Evolutionary conservation across 192 early-diverging fungal genomes (phyloP), one percentile per base, ranked within the genome.

Genomic region (Dissophora ornata): DNA sequence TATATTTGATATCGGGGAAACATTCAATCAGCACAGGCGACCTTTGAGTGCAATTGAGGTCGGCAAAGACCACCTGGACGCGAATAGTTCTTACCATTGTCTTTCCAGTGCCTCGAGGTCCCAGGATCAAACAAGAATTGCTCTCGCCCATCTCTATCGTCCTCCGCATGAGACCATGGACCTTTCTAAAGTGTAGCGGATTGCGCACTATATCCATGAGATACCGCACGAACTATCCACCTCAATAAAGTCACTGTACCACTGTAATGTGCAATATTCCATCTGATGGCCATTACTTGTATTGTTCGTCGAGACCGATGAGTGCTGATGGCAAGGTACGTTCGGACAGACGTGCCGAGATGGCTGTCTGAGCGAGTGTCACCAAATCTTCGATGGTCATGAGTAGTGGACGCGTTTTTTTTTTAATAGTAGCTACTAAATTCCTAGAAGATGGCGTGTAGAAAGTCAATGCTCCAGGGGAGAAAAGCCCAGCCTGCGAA

Each of bases 101-200:
- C 28, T 67, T 74, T 51, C 60, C 79, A 40, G 88, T 84, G 10
- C 93, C 93, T 54, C 90, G 82, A 40, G 86, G 89, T 1, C 97
- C 97, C 2, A 96, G 82, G 8, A 98, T 61, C 25, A 98, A 73
- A 28, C 92, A 90, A 0, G 95, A 92, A 69, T 96, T 98, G 50
- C 94, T 92, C 63, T 98, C 95, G 1, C 90, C 91, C 19, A 74
- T 60, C 4, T 73, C 64, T 5, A 94, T 81, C 8, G 91, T 89
- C 28, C 85, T 84, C 24, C 84, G 81, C 45, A 93, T 64, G 1
- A 94, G 56, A 21, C 84, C 78, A n/a, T 80, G 63, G 15, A 93
- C 59, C 66, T 85, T 81, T 33, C 84, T 87, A 65, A 10, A 16
- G 18, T 33, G 12, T 26, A 22, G 26, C 18, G 25, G 18, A 38